Percentiles rank a stretch among this genome's conserved stretches.
Conservation (phyloP, 2,329 filamentous ascomycete genomes). For the Penicillium sp. region DNA sequence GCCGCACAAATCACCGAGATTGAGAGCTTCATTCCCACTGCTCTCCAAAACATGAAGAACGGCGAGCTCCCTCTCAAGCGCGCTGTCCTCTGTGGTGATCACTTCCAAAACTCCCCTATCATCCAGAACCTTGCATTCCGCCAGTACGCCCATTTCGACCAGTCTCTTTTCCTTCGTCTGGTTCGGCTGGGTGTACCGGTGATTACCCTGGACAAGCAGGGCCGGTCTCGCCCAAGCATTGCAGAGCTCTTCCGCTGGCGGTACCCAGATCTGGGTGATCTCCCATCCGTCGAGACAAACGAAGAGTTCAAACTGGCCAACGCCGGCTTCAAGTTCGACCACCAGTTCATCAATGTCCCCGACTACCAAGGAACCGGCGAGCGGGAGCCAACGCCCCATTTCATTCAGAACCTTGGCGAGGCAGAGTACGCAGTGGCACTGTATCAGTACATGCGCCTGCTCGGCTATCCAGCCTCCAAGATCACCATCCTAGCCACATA, state of each 20-base stretch:
- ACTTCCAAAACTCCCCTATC: slow-evolving; percentile 93
- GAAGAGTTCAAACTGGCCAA: slow-evolving; percentile 79
- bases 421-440: slow-evolving; percentile 95
- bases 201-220: slow-evolving; percentile 88
- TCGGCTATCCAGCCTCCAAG: slow-evolving; percentile 80
- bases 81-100: slow-evolving; percentile 89
- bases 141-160: slow-evolving; percentile 92
- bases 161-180: slow-evolving; percentile 88
- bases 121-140: slow-evolving; percentile 93
- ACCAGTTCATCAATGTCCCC: slow-evolving; percentile 93
- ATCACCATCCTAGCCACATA: slow-evolving; percentile 94
- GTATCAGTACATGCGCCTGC: slow-evolving; percentile 94
- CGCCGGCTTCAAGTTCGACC: slow-evolving; percentile 88
- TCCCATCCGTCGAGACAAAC: slow-evolving; percentile 68
- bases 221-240: slow-evolving; percentile 81
- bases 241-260: slow-evolving; percentile 92
- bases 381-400: slow-evolving; percentile 85
- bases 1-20: slow-evolving; percentile 97
- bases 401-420: slow-evolving; percentile 93
- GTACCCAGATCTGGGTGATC: slow-evolving; percentile 74
- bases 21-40: slow-evolving; percentile 91
- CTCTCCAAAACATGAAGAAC: slow-evolving; percentile 77
- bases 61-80: slow-evolving; percentile 76
- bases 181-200: slow-evolving; percentile 90
- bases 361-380: slow-evolving; percentile 92